A percentile compares a stretch with the other conserved stretches of the same genome.
Evolutionary conservation across 1,284 basidiomycete species (phyloP).

Genomic region (Sanguinoderma infundibulare): DNA sequence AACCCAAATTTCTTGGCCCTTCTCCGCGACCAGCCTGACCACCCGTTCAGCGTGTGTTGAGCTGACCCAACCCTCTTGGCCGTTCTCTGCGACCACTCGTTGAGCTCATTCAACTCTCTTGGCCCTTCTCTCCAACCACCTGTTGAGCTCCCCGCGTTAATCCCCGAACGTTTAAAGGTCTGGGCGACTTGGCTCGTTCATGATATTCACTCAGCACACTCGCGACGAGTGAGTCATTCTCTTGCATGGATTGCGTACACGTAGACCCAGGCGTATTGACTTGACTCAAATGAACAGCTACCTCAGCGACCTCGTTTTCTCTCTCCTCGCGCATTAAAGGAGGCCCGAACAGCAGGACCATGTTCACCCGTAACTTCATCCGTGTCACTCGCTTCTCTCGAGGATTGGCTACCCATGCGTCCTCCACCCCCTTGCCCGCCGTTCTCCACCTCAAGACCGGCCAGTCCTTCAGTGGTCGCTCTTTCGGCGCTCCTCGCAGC

Average conservation of each 20-base stretch:
- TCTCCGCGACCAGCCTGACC: not conserved
- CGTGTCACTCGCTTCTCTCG: conserved; percentile 55
- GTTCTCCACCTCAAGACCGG: conserved; percentile 93
- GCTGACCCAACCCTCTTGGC: not conserved
- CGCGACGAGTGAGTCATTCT: conserved; percentile 73
- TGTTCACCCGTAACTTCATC: conserved; percentile 62
- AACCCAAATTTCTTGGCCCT: not conserved
- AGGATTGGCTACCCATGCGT: conserved; percentile 69
- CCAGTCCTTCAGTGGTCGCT: conserved; percentile 87
- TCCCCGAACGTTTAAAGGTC: conserved; percentile 2
- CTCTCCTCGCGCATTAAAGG: conserved; percentile 66
- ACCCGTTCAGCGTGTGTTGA: no score
- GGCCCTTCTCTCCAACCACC: conserved; percentile 14
- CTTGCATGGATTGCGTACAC: conserved; percentile 6
- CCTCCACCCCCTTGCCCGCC: conserved; percentile 64
- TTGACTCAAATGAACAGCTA: conserved; percentile 52
- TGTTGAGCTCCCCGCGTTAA: not conserved
- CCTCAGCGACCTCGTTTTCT: conserved; percentile 85
- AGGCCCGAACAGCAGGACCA: conserved; percentile 33
- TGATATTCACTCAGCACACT: conserved; percentile 83
- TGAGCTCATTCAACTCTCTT: conserved; percentile 24
- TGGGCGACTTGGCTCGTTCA: conserved; percentile 56
- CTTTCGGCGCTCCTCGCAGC: conserved; percentile 89
- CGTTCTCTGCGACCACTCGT: not conserved
- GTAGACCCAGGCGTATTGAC: conserved; percentile 22